Evolutionary conservation across 1,284 basidiomycete species (phyloP).

Genomic region (Chiua sp.): DNA sequence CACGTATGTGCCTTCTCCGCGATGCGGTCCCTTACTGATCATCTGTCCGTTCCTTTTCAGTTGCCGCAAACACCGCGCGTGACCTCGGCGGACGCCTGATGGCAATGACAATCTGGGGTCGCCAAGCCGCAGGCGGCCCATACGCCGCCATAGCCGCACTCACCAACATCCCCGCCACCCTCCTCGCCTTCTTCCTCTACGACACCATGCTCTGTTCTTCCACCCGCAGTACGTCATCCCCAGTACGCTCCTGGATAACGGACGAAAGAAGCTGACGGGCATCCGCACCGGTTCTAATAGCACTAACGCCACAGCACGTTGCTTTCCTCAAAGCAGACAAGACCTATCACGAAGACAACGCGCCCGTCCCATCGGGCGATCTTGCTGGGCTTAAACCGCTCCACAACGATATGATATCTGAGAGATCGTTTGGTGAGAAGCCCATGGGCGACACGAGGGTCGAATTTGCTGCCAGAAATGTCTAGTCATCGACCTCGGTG

Average conservation of each 20-base stretch:
- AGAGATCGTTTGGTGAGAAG: conserved; percentile 23
- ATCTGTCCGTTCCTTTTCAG: conserved; percentile 32
- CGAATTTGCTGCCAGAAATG: conserved; percentile 5
- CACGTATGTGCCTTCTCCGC: conserved; percentile 39
- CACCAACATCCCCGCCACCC: conserved; percentile 66
- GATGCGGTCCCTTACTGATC: background rate
- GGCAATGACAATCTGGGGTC: conserved; percentile 64
- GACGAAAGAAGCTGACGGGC: conserved; percentile 17
- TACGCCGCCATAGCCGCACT: conserved; percentile 70
- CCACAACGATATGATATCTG: conserved; percentile 2
- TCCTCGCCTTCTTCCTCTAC: conserved; percentile 57
- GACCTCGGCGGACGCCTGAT: conserved; percentile 68
- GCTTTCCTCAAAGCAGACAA: conserved; percentile 27
- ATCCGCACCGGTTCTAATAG: conserved; percentile 13
- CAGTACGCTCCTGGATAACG: conserved; percentile 4
- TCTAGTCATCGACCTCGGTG: conserved; percentile 19
- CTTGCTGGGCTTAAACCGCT: conserved; percentile 20
- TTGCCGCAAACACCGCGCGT: conserved; percentile 69
- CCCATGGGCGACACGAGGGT: background rate
- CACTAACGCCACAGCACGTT: conserved; percentile 30
- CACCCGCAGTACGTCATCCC: conserved; percentile 31
- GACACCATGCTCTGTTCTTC: conserved; percentile 51
- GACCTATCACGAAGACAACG: conserved; percentile 33
- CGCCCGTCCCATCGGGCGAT: conserved; percentile 24
- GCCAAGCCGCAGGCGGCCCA: conserved; percentile 53